Evolutionary conservation across 257 asterid genomes (phyloP), one percentile per base, ranked within the genome.

Genomic region (Solanum chiquidenum): DNA sequence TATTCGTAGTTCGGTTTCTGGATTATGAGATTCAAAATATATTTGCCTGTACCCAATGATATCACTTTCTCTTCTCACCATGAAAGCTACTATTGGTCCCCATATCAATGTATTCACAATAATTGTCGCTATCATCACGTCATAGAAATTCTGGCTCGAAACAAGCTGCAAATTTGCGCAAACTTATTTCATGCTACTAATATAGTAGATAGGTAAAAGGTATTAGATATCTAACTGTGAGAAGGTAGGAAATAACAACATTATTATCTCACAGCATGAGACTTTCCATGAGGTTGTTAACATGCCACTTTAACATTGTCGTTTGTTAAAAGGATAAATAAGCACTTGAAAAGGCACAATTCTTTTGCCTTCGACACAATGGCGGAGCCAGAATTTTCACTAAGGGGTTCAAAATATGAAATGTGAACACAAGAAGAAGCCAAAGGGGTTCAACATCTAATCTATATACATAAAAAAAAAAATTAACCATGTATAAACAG

Each of bases 51-150:
- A 95, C 33, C 98, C 98, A 23, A 96, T 91, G 79, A 92, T 90
- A 18, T 97, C 96, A 25, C 89, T 89, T 76, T 97, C 99, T 86
- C 94, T 93, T 93, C 94, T 93, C 85, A 97, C 98, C 94, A 94
- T 93, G 88, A 86, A 93, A 31, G 99, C 92, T 88, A 95, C 91
- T 83, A 97, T 83, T 12, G 98, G 98, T 71, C 99, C 99, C 98
- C 98, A 96, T 25, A 97, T 90, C 92, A 97, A 87, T 11, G 98
- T 92, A 80, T 97, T 96, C 87, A 95, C 87, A 82, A 96, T 98
- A 29, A 97, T 92, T 37, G 97, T 93, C 21, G 96, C 90, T 85
- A 91, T 87, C 99, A 97, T 97, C 92, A 95, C 83, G 87, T 89
- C 91, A 91, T 90, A 95, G 92, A 97, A 97, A 21, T 91, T 52